These are phyloP conservation scores for Fragaria vesca DNA, from an alignment of 306 rosid species.

Conservation along the genomic window DNA sequence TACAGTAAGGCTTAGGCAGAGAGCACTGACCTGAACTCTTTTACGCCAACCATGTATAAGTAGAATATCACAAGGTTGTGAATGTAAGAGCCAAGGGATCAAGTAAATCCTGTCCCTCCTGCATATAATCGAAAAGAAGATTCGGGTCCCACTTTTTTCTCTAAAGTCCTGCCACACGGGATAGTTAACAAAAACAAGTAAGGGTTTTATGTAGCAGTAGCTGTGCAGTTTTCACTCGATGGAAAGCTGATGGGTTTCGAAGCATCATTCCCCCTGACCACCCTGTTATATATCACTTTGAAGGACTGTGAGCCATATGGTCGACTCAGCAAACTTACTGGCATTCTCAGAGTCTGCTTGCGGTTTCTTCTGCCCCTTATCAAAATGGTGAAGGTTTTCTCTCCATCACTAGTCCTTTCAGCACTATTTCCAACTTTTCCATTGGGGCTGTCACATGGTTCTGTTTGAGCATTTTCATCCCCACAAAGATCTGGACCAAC, in stretches of 20 bases:
- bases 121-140: conserved; percentile 23
- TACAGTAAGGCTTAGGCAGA: conserved; percentile 10
- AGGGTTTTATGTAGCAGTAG: conserved; percentile 60
- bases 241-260: conserved; percentile 58
- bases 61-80: conserved; percentile 24
- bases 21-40: conserved; percentile 43
- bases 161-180: conserved; percentile 31
- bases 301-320: conserved; percentile 95
- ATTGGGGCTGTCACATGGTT: conserved; percentile 32
- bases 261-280: conserved; percentile 77
- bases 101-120: conserved; percentile 23
- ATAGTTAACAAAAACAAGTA: conserved; percentile 27
- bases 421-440: conserved; percentile 30
- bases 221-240: conserved; percentile 65
- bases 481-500: conserved; percentile 43
- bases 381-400: conserved; percentile 91
- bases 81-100: conserved; percentile 35
- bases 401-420: conserved; percentile 60
- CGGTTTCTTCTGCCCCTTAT: conserved; percentile 90
- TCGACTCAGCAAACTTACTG: conserved; percentile 84
- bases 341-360: conserved; percentile 91
- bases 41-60: conserved; percentile 24
- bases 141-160: conserved; percentile 24
- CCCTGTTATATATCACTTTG: conserved; percentile 76
- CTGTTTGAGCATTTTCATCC: conserved; percentile 41